phyloP scores from a whole-genome alignment of 345 rosid genomes.

The Populus davidiana region DNA sequence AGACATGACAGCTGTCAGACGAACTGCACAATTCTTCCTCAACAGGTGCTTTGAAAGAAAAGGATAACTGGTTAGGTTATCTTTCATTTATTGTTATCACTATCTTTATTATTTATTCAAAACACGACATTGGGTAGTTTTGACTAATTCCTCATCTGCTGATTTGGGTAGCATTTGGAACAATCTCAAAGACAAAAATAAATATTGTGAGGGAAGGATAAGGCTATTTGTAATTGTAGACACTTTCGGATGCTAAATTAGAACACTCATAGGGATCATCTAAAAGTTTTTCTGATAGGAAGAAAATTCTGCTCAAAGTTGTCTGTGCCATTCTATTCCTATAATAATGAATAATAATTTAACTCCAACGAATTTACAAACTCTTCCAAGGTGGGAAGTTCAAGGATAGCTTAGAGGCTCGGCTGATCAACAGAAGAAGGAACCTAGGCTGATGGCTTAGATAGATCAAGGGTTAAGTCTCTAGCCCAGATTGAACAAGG shows the following conservation, averaged over 20 bases:
- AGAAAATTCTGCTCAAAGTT: background rate
- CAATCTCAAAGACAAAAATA: background rate
- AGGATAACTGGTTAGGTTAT: background rate
- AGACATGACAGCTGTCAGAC: slow-evolving; percentile 89
- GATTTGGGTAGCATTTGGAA: background rate
- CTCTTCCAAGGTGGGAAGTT: no score
- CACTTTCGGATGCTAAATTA: background rate
- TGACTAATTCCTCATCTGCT: background rate
- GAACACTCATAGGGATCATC: background rate
- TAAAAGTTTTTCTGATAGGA: background rate
- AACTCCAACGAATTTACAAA: background rate
- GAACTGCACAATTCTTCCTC: slow-evolving; percentile 93
- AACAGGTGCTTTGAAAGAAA: slow-evolving; percentile 53
- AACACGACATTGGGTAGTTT: background rate
- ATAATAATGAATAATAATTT: no score
- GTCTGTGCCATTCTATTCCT: background rate
- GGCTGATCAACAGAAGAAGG: background rate
- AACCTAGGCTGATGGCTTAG: background rate
- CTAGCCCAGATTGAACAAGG: background rate
- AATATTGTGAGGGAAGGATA: background rate
- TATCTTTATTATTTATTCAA: background rate
- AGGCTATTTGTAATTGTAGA: background rate
- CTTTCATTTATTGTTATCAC: background rate
- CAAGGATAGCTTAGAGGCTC: background rate
- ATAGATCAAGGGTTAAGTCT: background rate